Evolutionary conservation across 176 grass and related monocot species (phyloP).

Genomic region (Alloteropsis semialata): DNA sequence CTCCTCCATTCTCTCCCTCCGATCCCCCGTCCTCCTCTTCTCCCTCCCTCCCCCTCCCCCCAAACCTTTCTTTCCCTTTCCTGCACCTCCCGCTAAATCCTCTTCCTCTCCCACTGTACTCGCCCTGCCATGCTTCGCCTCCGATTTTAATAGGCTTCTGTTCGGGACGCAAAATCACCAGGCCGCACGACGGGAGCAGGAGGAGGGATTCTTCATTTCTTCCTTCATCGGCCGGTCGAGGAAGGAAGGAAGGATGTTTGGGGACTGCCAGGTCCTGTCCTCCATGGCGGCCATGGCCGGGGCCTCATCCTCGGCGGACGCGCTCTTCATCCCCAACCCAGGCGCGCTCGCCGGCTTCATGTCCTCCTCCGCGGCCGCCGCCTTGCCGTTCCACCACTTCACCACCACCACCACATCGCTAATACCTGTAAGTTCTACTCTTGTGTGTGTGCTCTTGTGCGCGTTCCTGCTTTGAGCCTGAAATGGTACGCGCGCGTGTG

Average conservation of each 20-base stretch:
- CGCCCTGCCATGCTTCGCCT: neutral
- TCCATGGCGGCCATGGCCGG: constrained; percentile 56
- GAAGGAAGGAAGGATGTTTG: constrained; percentile 53
- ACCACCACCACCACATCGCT: constrained; percentile 13
- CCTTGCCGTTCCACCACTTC: constrained; percentile 76
- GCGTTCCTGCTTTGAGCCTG: neutral
- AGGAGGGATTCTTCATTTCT: neutral
- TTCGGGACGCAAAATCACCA: neutral
- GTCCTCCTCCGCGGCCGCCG: constrained; percentile 49
- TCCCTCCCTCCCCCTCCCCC: neutral
- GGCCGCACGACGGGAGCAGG: neutral
- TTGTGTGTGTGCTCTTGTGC: neutral
- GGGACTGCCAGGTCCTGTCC: constrained; percentile 93
- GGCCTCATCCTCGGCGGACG: constrained; percentile 49
- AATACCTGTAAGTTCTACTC: constrained; percentile 34
- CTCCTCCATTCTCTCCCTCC: neutral
- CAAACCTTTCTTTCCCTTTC: constrained; percentile 36
- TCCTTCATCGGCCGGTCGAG: neutral
- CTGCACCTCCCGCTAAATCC: constrained; percentile 37
- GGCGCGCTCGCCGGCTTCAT: constrained; percentile 59
- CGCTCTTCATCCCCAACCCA: constrained; percentile 69
- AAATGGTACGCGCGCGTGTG: too few species aligned
- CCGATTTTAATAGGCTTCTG: neutral
- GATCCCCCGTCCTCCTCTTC: neutral
- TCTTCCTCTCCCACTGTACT: constrained; percentile 13